phyloP scores from a whole-genome alignment of 106 monocot species.

The Posidonia australis region DNA sequence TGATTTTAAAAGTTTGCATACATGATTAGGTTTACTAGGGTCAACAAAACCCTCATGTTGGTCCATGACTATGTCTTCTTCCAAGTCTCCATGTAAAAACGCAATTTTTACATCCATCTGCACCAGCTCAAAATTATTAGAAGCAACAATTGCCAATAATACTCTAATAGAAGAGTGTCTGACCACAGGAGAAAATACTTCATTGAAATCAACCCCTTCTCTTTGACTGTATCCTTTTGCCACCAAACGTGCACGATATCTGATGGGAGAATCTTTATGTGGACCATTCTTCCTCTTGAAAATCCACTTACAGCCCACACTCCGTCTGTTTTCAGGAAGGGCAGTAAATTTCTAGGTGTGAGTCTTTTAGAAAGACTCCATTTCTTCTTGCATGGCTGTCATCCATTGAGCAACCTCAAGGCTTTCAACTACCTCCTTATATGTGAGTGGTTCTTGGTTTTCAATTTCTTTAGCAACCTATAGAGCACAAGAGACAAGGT shows the following conservation, averaged over 20 bases:
- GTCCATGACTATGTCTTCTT: no score
- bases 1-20: no score
- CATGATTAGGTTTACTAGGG: no score
- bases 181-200: background rate
- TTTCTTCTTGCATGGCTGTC: background rate
- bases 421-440: background rate
- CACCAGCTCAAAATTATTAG: no score
- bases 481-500: background rate
- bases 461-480: background rate
- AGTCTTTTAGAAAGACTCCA: background rate
- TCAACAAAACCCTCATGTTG: no score
- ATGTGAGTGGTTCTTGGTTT: background rate
- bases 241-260: background rate
- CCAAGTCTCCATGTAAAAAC: no score
- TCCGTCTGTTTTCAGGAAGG: background rate
- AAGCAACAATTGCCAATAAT: no score
- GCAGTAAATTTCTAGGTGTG: background rate
- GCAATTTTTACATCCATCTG: no score
- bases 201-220: background rate
- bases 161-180: background rate
- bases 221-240: background rate
- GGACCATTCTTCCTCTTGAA: background rate
- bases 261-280: background rate
- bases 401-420: background rate
- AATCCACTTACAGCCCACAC: background rate